Base-by-base conservation (phyloP, 1,284 basidiomycete species). In the Xerocomus cyaneibrunnescens region DNA sequence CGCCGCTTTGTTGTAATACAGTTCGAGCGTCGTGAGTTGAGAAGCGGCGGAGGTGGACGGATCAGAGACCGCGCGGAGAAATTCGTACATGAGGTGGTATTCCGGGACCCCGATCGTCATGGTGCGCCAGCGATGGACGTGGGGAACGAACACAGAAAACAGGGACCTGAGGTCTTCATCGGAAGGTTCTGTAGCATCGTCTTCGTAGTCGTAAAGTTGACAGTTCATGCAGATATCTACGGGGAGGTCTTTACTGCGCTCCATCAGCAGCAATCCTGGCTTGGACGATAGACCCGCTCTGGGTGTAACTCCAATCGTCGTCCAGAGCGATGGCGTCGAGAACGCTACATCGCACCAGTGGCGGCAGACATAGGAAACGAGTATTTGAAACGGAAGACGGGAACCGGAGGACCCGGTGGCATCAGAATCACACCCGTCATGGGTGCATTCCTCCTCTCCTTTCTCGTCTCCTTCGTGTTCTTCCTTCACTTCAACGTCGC, bases 121-220 rank as follows among this genome's bases (percentile, higher is more conserved):
- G 17, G 65, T 50, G 36, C 71, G 72, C 84, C 83, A 86, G 19
- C 78, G 76, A 13, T 66, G 62, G 42, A 79, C 69, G 57, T 79
- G 75, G 1, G 84, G 79, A 28, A 74, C 62, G 44, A 87, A 68
- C 32, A 25, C 7, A 6, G 22, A 25, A 28, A 79, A 62, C 31
- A 85, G 76, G 9, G 59, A 49, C 35, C 58, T 52, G 23, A 80
- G 54, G 34, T 79, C 72, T 8, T 49, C 45, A 9, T 51, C 39
- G 12, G 57, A 54, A 39, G 57, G 61, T 17, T 61, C 51, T 16
- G 51, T 61, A 13, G 66, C 56, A 13, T 62, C 57, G 17, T 1
- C 19, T 9, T 31, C 1, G 3, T 45, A 31, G 2, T 7, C 0
- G 3, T 67, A 56, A 2, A 45, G 16, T 57, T 52, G 2, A 36